phyloP scores from a whole-genome alignment of 2,329 filamentous ascomycete species.

The Bipolaris gigantea region DNA sequence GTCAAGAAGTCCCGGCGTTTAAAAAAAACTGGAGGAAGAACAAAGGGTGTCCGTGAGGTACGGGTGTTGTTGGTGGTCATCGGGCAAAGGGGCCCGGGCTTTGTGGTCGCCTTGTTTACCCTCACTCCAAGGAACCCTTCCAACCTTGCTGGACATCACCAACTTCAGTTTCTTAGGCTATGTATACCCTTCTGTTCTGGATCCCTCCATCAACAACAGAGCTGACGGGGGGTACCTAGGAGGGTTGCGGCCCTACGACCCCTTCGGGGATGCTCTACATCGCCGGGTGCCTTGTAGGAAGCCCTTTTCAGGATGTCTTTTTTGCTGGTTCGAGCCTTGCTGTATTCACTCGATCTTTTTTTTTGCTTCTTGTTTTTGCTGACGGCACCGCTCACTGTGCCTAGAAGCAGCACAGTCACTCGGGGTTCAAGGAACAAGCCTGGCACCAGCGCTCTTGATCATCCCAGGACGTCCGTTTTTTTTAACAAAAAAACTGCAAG shows the following conservation, averaged over 20 bases:
- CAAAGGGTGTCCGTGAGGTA: not conserved
- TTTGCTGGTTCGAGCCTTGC: not conserved
- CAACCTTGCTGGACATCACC: not conserved
- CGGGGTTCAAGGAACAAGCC: too few species aligned
- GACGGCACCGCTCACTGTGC: too few species aligned
- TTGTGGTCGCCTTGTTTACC: not conserved
- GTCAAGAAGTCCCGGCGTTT: not conserved
- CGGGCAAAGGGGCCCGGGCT: not conserved
- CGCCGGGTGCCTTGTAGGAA: too few species aligned
- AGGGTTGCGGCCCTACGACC: not conserved
- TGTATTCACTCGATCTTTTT: not conserved
- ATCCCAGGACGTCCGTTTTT: too few species aligned
- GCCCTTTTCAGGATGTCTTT: not conserved
- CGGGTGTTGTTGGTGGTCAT: not conserved
- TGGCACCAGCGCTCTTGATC: too few species aligned
- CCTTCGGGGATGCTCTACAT: not conserved
- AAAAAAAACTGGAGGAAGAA: not conserved
- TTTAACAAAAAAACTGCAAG: too few species aligned
- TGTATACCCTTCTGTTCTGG: not conserved
- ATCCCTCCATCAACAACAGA: not conserved
- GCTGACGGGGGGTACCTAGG: not conserved
- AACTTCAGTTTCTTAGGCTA: not conserved
- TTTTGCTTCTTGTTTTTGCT: not conserved
- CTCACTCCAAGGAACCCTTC: not conserved
- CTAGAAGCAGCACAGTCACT: too few species aligned